phyloP scores from a whole-genome alignment of 202 grass and related monocot species.

The Setaria italica region DNA sequence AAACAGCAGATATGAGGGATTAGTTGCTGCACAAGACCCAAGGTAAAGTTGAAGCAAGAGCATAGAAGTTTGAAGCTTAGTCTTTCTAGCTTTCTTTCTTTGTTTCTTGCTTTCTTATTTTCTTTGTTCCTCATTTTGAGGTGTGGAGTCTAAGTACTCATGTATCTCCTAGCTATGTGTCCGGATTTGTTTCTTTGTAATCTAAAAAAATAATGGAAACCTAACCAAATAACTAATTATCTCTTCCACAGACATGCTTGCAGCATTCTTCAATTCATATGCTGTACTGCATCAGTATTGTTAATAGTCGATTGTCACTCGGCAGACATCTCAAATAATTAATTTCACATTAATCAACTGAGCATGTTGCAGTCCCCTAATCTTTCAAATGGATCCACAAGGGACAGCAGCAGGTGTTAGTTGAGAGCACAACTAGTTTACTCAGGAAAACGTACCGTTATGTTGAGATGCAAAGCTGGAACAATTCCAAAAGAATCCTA shows the following conservation, averaged over 20 bases:
- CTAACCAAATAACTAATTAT: slow-evolving; percentile 10
- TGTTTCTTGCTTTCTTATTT: too few species aligned
- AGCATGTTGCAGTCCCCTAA: slow-evolving; percentile 13
- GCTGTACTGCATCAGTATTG: not conserved
- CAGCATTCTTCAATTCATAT: not conserved
- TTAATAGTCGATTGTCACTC: slow-evolving; percentile 8
- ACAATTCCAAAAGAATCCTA: slow-evolving; percentile 50
- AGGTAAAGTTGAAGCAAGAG: too few species aligned
- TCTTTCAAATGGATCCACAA: slow-evolving; percentile 39
- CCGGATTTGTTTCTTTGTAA: too few species aligned
- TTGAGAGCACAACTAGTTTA: slow-evolving; percentile 46
- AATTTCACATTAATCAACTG: slow-evolving; percentile 35
- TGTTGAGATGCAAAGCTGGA: slow-evolving; percentile 22
- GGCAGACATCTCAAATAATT: not conserved
- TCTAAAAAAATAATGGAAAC: not conserved
- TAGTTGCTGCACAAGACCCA: too few species aligned
- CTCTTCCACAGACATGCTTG: not conserved
- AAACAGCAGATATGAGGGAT: too few species aligned
- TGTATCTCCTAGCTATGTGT: too few species aligned
- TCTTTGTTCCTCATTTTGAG: too few species aligned
- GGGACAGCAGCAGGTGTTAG: slow-evolving; percentile 44
- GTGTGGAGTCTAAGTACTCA: too few species aligned
- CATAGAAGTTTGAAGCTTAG: too few species aligned
- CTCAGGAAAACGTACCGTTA: slow-evolving; percentile 14
- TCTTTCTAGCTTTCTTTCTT: too few species aligned